Percentiles rank a stretch among this genome's conserved stretches.
Conservation (phyloP, 345 rosid genomes). For the Mallotus nudiflorus region DNA sequence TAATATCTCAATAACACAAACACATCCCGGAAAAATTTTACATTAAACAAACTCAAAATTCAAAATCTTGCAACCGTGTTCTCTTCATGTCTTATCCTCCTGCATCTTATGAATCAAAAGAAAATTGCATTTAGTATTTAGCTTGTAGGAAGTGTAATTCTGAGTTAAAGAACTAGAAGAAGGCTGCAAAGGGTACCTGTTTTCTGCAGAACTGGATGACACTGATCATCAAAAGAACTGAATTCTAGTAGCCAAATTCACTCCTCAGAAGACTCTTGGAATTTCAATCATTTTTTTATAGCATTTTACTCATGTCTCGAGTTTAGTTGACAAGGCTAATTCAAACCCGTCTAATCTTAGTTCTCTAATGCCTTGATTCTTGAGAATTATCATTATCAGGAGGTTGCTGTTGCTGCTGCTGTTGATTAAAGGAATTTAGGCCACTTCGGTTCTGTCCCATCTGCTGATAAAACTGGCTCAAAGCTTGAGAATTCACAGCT, state of each 20-base stretch:
- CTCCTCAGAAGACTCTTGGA: neutral
- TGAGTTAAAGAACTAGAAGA: neutral
- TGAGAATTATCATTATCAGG: constrained; percentile 27
- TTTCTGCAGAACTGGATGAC: constrained; percentile 9
- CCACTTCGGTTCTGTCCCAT: constrained; percentile 25
- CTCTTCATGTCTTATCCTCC: constrained; percentile 31
- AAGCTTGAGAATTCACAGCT: constrained; percentile 35
- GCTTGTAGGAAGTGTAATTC: neutral
- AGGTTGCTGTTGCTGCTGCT: constrained; percentile 17
- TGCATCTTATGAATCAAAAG: constrained; percentile 17
- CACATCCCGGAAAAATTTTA: constrained; percentile 9
- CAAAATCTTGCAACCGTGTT: constrained; percentile 24
- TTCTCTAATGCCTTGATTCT: constrained; percentile 33
- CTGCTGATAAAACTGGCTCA: constrained; percentile 36
- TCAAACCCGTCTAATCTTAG: too few species aligned
- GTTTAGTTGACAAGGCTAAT: neutral
- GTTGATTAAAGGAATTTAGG: constrained; percentile 23
- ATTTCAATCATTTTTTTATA: neutral
- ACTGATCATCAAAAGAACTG: constrained; percentile 5
- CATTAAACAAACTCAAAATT: constrained; percentile 24
- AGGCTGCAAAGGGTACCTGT: constrained; percentile 15
- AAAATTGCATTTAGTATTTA: too few species aligned
- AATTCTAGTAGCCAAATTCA: constrained; percentile 3
- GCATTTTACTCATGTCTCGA: constrained; percentile 16
- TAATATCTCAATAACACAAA: neutral